Percentiles rank a stretch among this genome's conserved stretches.
Evolutionary conservation across 345 rosid genomes (phyloP).

Genomic region (Melaleuca quinquenervia): DNA sequence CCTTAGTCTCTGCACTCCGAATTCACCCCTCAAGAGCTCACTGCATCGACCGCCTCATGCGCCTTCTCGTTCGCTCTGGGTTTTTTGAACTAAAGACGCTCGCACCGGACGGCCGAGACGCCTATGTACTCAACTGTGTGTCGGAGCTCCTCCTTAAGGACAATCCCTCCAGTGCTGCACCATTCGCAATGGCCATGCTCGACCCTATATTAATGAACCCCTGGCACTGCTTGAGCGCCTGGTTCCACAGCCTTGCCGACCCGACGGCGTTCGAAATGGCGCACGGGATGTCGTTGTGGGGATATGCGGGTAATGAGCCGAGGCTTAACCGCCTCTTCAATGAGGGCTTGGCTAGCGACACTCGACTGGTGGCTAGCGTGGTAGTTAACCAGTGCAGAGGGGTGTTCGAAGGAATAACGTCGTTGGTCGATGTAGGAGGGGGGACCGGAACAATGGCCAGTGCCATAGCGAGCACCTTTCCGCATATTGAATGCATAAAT

Average conservation of each 20-base stretch:
- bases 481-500: conserved; percentile 5
- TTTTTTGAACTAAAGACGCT: conserved; percentile 5
- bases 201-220: conserved; percentile 4
- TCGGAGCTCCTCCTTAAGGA: conserved; percentile 14
- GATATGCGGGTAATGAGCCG: background rate
- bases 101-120: background rate
- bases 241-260: conserved; percentile 8
- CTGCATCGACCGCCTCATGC: conserved; percentile 17
- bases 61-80: conserved; percentile 18
- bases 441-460: conserved; percentile 16
- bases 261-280: background rate
- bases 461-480: conserved; percentile 7
- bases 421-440: conserved; percentile 27
- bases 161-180: background rate
- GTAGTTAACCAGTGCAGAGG: background rate
- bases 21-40: conserved; percentile 5
- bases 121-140: conserved; percentile 6
- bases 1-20: conserved; percentile 5
- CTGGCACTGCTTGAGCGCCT: conserved; percentile 5
- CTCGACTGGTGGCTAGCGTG: background rate
- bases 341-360: conserved; percentile 23
- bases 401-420: conserved; percentile 10
- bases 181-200: background rate
- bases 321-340: background rate
- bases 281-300: conserved; percentile 4